Percentiles rank a stretch among this genome's conserved stretches.
Evolutionary conservation across 257 asterid species (phyloP).

Genomic region (Przewalskia tangutica): DNA sequence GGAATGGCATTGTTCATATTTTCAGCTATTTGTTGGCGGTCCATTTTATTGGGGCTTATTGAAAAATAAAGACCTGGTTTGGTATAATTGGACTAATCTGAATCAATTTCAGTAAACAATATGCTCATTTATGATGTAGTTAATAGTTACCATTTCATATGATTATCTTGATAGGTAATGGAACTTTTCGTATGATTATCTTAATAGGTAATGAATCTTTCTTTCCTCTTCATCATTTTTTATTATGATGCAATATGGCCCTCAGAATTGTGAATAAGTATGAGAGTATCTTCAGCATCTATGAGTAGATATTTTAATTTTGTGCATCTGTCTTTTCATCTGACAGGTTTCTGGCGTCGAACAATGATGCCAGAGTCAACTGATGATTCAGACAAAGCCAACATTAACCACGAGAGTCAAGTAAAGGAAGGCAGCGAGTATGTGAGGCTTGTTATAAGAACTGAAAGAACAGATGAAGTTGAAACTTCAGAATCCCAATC

Average conservation of each 20-base stretch:
- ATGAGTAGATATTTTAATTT: not conserved
- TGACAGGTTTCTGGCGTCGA: conserved; percentile 48
- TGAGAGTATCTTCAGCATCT: not conserved
- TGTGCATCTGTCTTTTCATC: conserved; percentile 2
- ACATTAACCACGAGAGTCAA: conserved; percentile 18
- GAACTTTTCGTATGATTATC: not conserved
- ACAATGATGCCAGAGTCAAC: conserved; percentile 44
- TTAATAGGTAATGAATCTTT: not conserved
- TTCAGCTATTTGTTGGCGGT: not conserved
- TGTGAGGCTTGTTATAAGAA: conserved; percentile 55
- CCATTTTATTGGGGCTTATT: not conserved
- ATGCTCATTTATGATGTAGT: not conserved
- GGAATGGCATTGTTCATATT: not conserved
- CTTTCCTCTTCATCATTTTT: not conserved
- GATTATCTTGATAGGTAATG: not conserved
- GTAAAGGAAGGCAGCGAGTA: conserved; percentile 61
- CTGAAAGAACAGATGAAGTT: conserved; percentile 37
- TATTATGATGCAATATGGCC: not conserved
- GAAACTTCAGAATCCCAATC: conserved; percentile 12
- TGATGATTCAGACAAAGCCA: conserved; percentile 33
- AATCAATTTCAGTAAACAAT: not conserved
- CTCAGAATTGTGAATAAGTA: not conserved
- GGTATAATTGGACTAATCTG: not conserved
- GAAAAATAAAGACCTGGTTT: not conserved
- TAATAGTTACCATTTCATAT: not conserved